Conservation (phyloP, 1,139 yeast genomes). For the Nakaseomyces delphensis region DNA sequence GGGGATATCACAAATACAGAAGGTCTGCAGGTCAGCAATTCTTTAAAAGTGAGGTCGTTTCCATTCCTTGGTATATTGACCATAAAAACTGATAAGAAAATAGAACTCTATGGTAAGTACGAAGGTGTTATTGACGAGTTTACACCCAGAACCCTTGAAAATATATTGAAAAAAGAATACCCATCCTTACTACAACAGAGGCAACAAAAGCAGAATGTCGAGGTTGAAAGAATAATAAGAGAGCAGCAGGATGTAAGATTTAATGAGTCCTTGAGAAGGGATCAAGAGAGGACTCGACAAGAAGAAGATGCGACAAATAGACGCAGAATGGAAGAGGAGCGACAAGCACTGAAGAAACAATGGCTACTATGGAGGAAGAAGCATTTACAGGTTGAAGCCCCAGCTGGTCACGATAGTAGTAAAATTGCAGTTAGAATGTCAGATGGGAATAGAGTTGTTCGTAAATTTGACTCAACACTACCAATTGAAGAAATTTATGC, state of each 20-base stretch:
- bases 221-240: constrained; percentile 50
- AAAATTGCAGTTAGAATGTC: constrained; percentile 52
- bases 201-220: constrained; percentile 53
- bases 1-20: constrained; percentile 63
- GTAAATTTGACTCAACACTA: constrained; percentile 40
- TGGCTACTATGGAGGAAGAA: constrained; percentile 45
- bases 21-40: constrained; percentile 74
- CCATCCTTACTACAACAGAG: constrained; percentile 53
- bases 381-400: constrained; percentile 34
- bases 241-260: constrained; percentile 75
- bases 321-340: constrained; percentile 14
- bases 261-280: constrained; percentile 49
- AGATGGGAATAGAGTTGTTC: constrained; percentile 42
- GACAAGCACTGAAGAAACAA: constrained; percentile 24
- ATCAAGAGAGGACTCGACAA: constrained; percentile 32
- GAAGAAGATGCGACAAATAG: constrained; percentile 26
- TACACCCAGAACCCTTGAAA: constrained; percentile 32
- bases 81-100: constrained; percentile 45
- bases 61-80: constrained; percentile 72
- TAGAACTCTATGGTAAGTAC: constrained; percentile 56
- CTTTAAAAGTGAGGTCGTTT: constrained; percentile 61
- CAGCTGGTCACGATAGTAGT: constrained; percentile 31
- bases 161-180: constrained; percentile 45
- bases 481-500: constrained; percentile 51
- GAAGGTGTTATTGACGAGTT: constrained; percentile 45